Evolutionary conservation across 2,329 filamentous ascomycete species (phyloP), one percentile per base, ranked within the genome.

Genomic region (Curvularia verruculosa): DNA sequence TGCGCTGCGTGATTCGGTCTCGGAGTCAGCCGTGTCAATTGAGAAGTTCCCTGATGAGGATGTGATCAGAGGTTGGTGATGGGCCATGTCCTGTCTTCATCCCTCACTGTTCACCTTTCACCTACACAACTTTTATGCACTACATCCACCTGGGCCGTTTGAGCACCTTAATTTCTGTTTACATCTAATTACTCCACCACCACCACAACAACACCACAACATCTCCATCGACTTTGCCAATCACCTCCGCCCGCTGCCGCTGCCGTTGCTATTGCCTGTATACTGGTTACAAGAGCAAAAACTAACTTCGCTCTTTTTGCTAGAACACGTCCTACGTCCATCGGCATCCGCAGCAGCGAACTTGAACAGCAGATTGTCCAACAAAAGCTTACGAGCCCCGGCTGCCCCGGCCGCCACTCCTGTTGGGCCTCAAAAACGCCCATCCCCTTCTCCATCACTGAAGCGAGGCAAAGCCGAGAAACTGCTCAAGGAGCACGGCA

Each of bases 401-500:
- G 34, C 55, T 23, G 64, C 60, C 21, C 61, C 66, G 26, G 54
- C 58, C 23, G 44, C 65, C 39, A 58, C 56, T 24, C 49, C 60
- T 41, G 48, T 60, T 31, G 62, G 63, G 19, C 52, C 67, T 18
- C 59, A 67, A 48, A 78, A 78, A 64, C 73, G 72, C 29, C 78
- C 77, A 5, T 83, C 81, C 3, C 81, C 81, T 13, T 80, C 80
- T 1, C 80, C 81, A 12, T 83, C 81, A 1, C 68, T 83, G 67
- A 82, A 82, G 70, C 77, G 78, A 40, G 79, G 78, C 51, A 82
- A 81, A 60, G 80, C 78, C 12, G 80, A 82, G 64, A 76, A 74
- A 40, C 77, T 83, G 40, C 77, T 83, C 66, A 81, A 82, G 60
- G 78, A 80, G 58, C 81, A 83, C 72, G 81, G 81, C 52, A 83